Percentiles rank a stretch among this genome's conserved stretches.
Conservation (phyloP, 306 rosid genomes). For the Sicyos edulis region DNA sequence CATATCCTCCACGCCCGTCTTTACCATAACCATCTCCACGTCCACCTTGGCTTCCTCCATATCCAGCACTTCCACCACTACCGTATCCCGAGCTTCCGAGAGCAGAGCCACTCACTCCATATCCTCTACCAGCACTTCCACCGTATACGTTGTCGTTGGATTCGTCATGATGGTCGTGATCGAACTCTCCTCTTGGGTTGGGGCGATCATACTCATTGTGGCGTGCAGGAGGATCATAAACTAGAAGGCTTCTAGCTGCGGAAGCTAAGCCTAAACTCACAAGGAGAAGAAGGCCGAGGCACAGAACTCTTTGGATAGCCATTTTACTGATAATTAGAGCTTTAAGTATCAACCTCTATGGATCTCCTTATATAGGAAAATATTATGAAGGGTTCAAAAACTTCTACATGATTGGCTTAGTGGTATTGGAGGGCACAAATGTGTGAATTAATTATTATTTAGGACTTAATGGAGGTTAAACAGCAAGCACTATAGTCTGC, state of each 20-base stretch:
- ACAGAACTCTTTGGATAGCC: constrained; percentile 33
- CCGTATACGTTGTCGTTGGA: neutral
- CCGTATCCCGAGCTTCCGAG: constrained; percentile 41
- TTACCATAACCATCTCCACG: no score
- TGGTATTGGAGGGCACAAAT: neutral
- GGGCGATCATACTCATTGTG: constrained; percentile 25
- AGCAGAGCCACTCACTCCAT: constrained; percentile 22
- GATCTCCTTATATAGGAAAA: constrained; percentile 45
- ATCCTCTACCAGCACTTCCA: no score
- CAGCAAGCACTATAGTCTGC: no score
- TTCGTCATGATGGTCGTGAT: neutral
- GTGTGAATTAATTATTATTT: no score
- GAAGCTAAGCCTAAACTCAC: constrained; percentile 48
- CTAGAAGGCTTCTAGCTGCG: no score
- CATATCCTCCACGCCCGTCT: no score
- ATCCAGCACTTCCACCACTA: constrained; percentile 19
- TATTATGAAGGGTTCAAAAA: constrained; percentile 18
- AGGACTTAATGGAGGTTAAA: no score
- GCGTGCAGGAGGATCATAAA: no score
- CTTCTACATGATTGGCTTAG: neutral
- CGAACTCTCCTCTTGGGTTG: constrained; percentile 1
- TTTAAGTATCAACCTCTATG: constrained; percentile 22
- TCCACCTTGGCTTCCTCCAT: no score
- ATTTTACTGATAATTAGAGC: constrained; percentile 33
- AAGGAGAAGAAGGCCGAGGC: constrained; percentile 36